phyloP scores from a whole-genome alignment of 768 basidiomycete species.

The Hygrocybe punicea region DNA sequence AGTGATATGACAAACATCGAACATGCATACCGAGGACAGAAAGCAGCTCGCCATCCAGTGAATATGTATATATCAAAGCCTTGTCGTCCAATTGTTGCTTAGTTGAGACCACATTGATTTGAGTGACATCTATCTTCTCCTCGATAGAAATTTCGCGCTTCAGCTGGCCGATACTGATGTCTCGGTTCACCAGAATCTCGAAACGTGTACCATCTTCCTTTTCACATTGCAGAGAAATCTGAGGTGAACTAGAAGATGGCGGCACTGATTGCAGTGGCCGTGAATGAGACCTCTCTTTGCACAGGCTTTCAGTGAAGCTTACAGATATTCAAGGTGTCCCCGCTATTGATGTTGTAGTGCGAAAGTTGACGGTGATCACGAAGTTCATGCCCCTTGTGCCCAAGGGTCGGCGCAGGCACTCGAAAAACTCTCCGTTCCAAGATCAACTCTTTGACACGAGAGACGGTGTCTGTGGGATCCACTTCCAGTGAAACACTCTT shows the following conservation, averaged over 20 bases:
- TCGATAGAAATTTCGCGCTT: slow-evolving; percentile 10
- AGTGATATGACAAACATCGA: too few relatives aligned
- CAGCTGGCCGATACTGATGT: slow-evolving; percentile 6
- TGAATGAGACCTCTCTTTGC: neutral
- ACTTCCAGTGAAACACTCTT: neutral
- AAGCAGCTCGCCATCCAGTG: neutral
- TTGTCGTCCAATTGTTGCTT: neutral
- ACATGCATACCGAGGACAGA: neutral
- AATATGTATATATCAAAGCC: neutral
- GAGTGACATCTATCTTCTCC: slow-evolving; percentile 7
- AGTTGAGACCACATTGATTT: neutral
- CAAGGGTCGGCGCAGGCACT: neutral
- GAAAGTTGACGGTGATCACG: slow-evolving; percentile 5
- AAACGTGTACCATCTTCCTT: neutral
- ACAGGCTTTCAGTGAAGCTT: neutral
- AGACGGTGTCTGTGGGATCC: neutral
- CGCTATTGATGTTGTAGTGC: slow-evolving; percentile 5
- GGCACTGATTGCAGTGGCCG: slow-evolving; percentile 4
- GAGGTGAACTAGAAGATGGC: neutral
- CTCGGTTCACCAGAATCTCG: neutral
- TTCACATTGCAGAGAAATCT: neutral
- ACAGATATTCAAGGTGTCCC: slow-evolving; percentile 8
- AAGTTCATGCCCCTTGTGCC: slow-evolving; percentile 10
- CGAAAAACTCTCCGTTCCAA: neutral
- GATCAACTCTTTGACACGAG: neutral